Evolutionary conservation across 306 rosid species (phyloP).

Genomic region (Begonia masoniana): DNA sequence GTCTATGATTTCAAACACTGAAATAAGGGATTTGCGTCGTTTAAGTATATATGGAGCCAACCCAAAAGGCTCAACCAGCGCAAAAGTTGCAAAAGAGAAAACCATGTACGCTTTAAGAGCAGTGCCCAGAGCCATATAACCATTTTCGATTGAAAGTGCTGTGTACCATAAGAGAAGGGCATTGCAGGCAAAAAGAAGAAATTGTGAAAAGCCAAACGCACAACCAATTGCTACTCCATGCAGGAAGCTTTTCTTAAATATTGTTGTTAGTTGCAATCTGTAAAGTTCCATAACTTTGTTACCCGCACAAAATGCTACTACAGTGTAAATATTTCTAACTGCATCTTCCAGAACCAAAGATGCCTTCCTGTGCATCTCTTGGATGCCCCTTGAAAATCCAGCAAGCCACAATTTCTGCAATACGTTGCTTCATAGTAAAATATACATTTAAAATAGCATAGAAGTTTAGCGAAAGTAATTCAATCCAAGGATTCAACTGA

Average conservation of each 20-base stretch:
- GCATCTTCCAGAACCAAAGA: slow-evolving; percentile 99
- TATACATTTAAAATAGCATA: too few species aligned
- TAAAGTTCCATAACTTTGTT: slow-evolving; percentile 99
- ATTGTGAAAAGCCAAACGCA: slow-evolving; percentile 94
- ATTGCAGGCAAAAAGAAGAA: slow-evolving; percentile 92
- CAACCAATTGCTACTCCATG: slow-evolving; percentile 97
- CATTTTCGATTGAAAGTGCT: slow-evolving; percentile 34
- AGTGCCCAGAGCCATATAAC: slow-evolving; percentile 35
- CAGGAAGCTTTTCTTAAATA: slow-evolving; percentile 83
- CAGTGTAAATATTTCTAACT: slow-evolving; percentile 96
- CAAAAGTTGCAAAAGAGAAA: slow-evolving; percentile 97
- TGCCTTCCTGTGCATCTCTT: slow-evolving; percentile 99
- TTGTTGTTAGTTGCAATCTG: slow-evolving; percentile 75
- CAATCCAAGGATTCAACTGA: too few species aligned
- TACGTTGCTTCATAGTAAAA: slow-evolving; percentile 5
- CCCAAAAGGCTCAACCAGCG: slow-evolving; percentile 99
- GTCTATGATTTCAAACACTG: slow-evolving; percentile 98
- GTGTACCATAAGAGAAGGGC: slow-evolving; percentile 99
- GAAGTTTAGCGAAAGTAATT: too few species aligned
- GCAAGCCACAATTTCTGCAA: slow-evolving; percentile 97
- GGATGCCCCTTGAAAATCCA: slow-evolving; percentile 98
- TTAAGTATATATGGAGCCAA: slow-evolving; percentile 97
- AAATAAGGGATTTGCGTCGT: slow-evolving; percentile 90
- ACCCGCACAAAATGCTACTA: slow-evolving; percentile 98
- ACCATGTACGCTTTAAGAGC: slow-evolving; percentile 92